Percentiles rank a stretch among this genome's conserved stretches.
phyloP scores from a whole-genome alignment of 2,329 filamentous ascomycete species.

The Talaromyces sp. region DNA sequence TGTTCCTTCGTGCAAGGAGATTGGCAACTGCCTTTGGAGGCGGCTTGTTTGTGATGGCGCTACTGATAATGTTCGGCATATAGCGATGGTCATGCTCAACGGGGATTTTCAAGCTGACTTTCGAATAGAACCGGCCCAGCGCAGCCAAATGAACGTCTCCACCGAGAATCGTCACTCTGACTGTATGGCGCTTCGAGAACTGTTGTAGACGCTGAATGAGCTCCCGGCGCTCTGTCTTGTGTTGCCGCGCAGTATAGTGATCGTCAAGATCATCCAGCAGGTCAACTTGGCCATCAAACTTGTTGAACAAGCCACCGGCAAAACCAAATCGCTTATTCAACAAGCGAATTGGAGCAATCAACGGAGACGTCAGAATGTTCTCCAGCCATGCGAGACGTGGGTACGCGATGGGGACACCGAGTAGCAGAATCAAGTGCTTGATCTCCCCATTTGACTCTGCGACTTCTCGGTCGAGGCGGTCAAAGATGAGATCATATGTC shows the following conservation, averaged over 20 bases:
- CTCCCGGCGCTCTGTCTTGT: constrained; percentile 79
- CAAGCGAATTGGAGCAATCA: constrained; percentile 85
- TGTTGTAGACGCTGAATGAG: constrained; percentile 63
- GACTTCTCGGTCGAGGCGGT: constrained; percentile 50
- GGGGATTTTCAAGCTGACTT: constrained; percentile 51
- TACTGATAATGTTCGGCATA: constrained; percentile 60
- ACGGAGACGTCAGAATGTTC: constrained; percentile 78
- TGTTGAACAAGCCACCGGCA: constrained; percentile 81
- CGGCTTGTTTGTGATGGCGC: constrained; percentile 64
- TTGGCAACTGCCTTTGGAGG: constrained; percentile 62
- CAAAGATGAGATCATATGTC: constrained; percentile 58
- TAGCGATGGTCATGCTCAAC: constrained; percentile 57
- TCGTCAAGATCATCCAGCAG: constrained; percentile 61
- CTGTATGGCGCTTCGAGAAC: constrained; percentile 49
- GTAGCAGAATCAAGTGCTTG: constrained; percentile 58
- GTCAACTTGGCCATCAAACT: constrained; percentile 75
- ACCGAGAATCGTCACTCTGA: constrained; percentile 58
- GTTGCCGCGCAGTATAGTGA: constrained; percentile 81
- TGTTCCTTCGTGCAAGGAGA: constrained; percentile 57
- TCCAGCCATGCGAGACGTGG: constrained; percentile 90
- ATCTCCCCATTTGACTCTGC: constrained; percentile 48
- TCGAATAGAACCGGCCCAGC: constrained; percentile 60
- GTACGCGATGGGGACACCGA: constrained; percentile 67
- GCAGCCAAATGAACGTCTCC: constrained; percentile 62
- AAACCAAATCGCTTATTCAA: constrained; percentile 86